Percentiles rank a stretch among this genome's conserved stretches.
phyloP scores from a whole-genome alignment of 2,329 filamentous ascomycete genomes.

The Hymenoscyphus linearis region DNA sequence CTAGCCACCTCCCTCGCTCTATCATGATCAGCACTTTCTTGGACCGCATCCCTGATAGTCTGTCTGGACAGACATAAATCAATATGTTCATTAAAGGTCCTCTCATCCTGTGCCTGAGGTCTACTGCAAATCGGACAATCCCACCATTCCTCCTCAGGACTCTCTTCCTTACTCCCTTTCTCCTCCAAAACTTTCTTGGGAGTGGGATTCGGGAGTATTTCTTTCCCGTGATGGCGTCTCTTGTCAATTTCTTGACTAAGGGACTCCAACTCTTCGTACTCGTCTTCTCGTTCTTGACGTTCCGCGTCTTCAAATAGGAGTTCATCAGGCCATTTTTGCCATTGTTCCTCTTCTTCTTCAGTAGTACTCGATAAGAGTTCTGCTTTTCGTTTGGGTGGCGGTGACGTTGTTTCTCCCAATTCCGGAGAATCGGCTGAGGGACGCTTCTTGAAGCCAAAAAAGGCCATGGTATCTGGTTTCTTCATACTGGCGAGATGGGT shows the following conservation, averaged over 20 bases:
- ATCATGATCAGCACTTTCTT: slow-evolving; percentile 36
- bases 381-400: slow-evolving; percentile 35
- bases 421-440: slow-evolving; percentile 14
- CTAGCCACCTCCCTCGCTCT: slow-evolving; percentile 1
- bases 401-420: slow-evolving; percentile 12
- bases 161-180: slow-evolving; percentile 9
- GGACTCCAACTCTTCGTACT: slow-evolving; percentile 55
- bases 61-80: slow-evolving; percentile 83
- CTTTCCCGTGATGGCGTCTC: slow-evolving; percentile 43
- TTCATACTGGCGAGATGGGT: slow-evolving; percentile 84
- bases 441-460: slow-evolving; percentile 62
- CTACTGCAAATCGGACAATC: slow-evolving; percentile 82
- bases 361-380: slow-evolving; percentile 32
- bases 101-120: slow-evolving; percentile 70
- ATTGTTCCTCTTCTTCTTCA: slow-evolving; percentile 40
- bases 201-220: slow-evolving; percentile 42
- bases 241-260: slow-evolving; percentile 47
- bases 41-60: slow-evolving; percentile 78
- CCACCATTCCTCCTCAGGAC: slow-evolving; percentile 53
- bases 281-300: slow-evolving; percentile 52
- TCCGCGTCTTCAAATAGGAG: slow-evolving; percentile 56
- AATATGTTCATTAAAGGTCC: slow-evolving; percentile 82
- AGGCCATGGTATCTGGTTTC: slow-evolving; percentile 68
- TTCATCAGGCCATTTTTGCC: slow-evolving; percentile 65
- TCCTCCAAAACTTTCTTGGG: slow-evolving; percentile 27